These are phyloP conservation scores for Solanum etuberosum DNA, from an alignment of 257 asterid species.

Conservation along the genomic window DNA sequence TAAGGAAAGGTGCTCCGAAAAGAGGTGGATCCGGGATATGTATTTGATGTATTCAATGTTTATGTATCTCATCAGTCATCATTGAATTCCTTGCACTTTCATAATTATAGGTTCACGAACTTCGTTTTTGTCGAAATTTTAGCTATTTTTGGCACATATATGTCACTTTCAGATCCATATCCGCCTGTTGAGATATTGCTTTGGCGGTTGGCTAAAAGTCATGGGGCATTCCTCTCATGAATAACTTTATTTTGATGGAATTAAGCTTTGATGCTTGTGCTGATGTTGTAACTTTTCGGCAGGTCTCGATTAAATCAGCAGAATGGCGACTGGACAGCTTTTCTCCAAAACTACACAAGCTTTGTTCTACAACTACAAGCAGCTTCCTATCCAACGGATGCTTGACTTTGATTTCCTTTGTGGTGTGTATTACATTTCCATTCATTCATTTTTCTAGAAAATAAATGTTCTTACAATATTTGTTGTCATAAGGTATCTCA, in stretches of 20 bases:
- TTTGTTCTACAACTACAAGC: conserved; percentile 86
- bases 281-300: conserved; percentile 19
- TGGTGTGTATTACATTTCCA: conserved; percentile 29
- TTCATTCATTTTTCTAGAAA: not conserved
- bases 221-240: not conserved
- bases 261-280: not conserved
- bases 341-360: conserved; percentile 96
- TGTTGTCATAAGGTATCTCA: not conserved
- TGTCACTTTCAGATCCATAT: not conserved
- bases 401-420: conserved; percentile 98
- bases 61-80: not conserved
- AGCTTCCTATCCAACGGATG: conserved; percentile 96
- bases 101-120: not conserved
- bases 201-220: not conserved
- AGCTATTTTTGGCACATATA: not conserved
- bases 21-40: not conserved
- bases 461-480: not conserved
- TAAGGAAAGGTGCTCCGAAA: not conserved
- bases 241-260: not conserved
- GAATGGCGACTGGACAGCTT: conserved; percentile 92
- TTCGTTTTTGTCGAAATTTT: not conserved
- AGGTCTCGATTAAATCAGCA: conserved; percentile 20
- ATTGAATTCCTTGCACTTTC: not conserved
- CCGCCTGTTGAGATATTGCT: not conserved
- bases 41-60: not conserved